Conservation (phyloP, 805 yeast species). For the Suhomyces emberorum region DNA sequence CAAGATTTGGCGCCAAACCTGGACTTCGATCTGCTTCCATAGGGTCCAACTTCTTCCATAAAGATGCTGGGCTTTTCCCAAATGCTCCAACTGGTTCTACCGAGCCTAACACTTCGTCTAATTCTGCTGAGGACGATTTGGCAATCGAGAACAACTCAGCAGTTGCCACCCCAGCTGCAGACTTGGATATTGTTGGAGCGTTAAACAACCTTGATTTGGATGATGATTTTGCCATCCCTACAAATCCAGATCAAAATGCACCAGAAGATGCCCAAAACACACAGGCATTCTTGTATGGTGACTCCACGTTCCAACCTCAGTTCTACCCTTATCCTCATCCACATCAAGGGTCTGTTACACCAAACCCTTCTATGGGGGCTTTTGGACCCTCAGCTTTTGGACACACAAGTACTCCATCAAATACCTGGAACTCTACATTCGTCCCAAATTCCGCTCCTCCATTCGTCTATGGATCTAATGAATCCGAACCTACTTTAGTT, state of each 20-base stretch:
- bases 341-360: constrained; percentile 27
- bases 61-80: constrained; percentile 22
- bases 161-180: constrained; percentile 11
- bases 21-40: constrained; percentile 19
- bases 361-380: constrained; percentile 23
- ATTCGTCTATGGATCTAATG: constrained; percentile 16
- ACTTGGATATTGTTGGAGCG: constrained; percentile 48
- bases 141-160: constrained; percentile 1
- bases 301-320: constrained; percentile 5
- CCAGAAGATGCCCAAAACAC: no score
- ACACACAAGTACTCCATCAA: constrained; percentile 31
- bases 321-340: constrained; percentile 19
- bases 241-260: background rate
- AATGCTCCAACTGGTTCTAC: no score
- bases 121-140: constrained; percentile 10
- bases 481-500: constrained; percentile 4
- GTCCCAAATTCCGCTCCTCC: constrained; percentile 40
- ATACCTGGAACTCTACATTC: constrained; percentile 33
- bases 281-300: constrained; percentile 7
- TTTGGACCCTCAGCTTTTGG: constrained; percentile 13
- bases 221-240: background rate
- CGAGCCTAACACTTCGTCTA: constrained; percentile 7
- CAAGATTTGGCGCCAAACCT: constrained; percentile 5
- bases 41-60: constrained; percentile 25
- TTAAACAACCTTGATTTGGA: constrained; percentile 41